A percentile compares a stretch with the other conserved stretches of the same genome.
Conservation (phyloP, 257 asterid species). For the Linaria vulgaris region DNA sequence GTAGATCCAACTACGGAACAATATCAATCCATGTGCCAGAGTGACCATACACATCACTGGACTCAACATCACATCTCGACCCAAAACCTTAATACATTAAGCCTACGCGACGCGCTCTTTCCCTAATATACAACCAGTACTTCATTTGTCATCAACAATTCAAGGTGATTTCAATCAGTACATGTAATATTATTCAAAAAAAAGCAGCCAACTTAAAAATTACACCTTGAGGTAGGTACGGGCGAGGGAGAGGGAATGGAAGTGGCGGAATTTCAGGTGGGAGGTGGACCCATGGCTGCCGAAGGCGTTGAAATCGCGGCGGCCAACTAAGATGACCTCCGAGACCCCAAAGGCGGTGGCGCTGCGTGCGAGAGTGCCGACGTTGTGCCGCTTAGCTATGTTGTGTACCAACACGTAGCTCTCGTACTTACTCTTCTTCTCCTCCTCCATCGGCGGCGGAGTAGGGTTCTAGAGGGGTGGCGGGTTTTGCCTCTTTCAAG, state of each 20-base stretch:
- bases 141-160: too few relatives aligned
- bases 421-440: conserved; percentile 40
- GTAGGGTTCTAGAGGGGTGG: too few relatives aligned
- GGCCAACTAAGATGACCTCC: conserved; percentile 83
- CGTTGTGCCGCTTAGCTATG: conserved; percentile 97
- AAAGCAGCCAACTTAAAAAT: too few relatives aligned
- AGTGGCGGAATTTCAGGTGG: conserved; percentile 79
- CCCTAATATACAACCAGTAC: too few relatives aligned
- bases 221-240: conserved; percentile 69
- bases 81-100: too few relatives aligned
- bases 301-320: conserved; percentile 89
- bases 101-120: too few relatives aligned
- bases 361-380: conserved; percentile 96
- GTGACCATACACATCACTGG: too few relatives aligned
- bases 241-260: conserved; percentile 76
- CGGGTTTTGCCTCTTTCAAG: too few relatives aligned
- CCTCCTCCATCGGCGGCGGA: conserved; percentile 22
- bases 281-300: conserved; percentile 97
- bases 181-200: background rate
- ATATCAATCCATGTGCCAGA: too few relatives aligned
- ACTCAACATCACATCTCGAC: too few relatives aligned
- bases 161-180: too few relatives aligned
- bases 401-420: conserved; percentile 89
- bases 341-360: conserved; percentile 96
- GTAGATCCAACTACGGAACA: too few relatives aligned